Evolutionary conservation across 2,329 filamentous ascomycete species (phyloP).

Genomic region (Penicillium polonicum): DNA sequence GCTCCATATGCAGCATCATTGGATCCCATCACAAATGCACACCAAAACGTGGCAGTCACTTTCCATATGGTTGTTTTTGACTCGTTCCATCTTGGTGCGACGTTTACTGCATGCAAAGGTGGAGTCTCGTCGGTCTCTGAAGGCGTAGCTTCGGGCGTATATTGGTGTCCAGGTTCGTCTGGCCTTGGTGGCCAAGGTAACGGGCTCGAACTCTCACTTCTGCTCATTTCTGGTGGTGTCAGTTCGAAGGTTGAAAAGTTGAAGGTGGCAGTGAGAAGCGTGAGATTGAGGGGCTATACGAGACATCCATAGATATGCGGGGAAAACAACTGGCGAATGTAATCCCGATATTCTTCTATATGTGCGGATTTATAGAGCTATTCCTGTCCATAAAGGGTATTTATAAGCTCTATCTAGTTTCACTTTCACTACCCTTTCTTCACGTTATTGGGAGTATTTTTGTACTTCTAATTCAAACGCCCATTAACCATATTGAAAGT

Average conservation of each 20-base stretch:
- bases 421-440: no score
- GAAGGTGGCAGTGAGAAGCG: background rate
- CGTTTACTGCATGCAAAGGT: slow-evolving; percentile 25
- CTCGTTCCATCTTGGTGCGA: slow-evolving; percentile 22
- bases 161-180: background rate
- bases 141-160: background rate
- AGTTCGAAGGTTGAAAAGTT: background rate
- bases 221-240: background rate
- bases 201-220: background rate
- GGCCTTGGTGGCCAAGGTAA: background rate
- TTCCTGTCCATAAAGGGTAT: background rate
- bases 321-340: background rate
- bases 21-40: slow-evolving; percentile 24
- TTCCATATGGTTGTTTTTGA: slow-evolving; percentile 21
- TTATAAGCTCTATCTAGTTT: background rate
- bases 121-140: slow-evolving; percentile 18
- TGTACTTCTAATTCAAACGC: background rate
- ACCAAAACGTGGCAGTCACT: slow-evolving; percentile 20
- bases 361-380: background rate
- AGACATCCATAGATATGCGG: background rate
- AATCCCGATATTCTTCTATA: background rate
- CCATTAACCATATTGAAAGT: background rate
- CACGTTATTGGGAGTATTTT: background rate
- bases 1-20: slow-evolving; percentile 26
- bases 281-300: background rate